phyloP scores from a whole-genome alignment of 2,329 filamentous ascomycete species.

The Neofusicoccum umdonicola region DNA sequence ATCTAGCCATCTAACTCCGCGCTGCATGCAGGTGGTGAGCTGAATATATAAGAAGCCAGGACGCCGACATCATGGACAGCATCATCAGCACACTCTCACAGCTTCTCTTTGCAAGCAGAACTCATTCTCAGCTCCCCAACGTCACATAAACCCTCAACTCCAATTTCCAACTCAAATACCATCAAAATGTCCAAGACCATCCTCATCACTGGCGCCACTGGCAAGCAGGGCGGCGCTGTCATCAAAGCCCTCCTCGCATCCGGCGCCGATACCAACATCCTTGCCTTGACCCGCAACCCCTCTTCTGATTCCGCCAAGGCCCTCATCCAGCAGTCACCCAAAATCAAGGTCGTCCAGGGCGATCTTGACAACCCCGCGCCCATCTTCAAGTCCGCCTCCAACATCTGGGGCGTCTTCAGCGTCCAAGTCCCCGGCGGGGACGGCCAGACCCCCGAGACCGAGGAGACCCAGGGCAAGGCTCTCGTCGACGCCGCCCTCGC shows the following conservation, averaged over 20 bases:
- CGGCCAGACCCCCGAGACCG: constrained; percentile 21
- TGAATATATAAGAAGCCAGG: not conserved
- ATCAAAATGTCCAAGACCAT: constrained; percentile 33
- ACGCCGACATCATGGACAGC: not conserved
- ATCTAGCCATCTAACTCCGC: not conserved
- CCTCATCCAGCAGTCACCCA: constrained; percentile 44
- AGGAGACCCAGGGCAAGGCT: constrained; percentile 39
- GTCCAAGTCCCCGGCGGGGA: constrained; percentile 25
- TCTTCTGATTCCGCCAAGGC: constrained; percentile 49
- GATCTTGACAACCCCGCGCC: constrained; percentile 50
- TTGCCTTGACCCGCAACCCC: constrained; percentile 57
- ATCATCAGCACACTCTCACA: not conserved
- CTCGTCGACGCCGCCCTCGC: constrained; percentile 34
- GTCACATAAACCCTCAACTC: too few species aligned
- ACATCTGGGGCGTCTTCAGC: constrained; percentile 33
- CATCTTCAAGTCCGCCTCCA: constrained; percentile 50
- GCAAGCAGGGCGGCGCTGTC: constrained; percentile 45
- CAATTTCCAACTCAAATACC: too few species aligned
- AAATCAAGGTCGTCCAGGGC: constrained; percentile 55
- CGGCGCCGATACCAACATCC: constrained; percentile 46
- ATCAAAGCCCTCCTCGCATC: constrained; percentile 39
- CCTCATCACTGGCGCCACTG: constrained; percentile 44
- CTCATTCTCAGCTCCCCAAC: not conserved
- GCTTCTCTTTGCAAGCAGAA: not conserved
- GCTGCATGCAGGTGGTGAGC: not conserved